A percentile compares a stretch with the other conserved stretches of the same genome.
These are phyloP conservation scores for Trametes versicolor DNA, from an alignment of 1,284 basidiomycete species.

Conservation along the genomic window DNA sequence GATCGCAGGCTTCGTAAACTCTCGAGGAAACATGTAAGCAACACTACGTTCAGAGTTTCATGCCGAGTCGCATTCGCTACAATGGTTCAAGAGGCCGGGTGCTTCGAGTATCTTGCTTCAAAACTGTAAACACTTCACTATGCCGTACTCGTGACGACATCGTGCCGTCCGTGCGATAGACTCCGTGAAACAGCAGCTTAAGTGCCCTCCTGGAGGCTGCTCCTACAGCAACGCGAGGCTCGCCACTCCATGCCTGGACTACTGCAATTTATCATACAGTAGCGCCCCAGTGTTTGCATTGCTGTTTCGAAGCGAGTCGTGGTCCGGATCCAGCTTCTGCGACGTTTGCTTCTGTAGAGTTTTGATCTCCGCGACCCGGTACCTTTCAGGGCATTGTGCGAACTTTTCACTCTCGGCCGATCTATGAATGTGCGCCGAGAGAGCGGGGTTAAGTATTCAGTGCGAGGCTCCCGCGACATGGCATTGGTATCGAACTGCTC, in stretches of 20 bases:
- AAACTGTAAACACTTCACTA: background rate
- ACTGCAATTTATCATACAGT: too few relatives aligned
- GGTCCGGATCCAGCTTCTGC: background rate
- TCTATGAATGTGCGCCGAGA: background rate
- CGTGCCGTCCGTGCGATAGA: background rate
- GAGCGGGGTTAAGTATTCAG: background rate
- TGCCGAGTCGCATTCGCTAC: background rate
- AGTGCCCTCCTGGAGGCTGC: too few relatives aligned
- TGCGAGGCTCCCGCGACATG: background rate
- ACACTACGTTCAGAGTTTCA: too few relatives aligned
- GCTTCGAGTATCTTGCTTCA: background rate
- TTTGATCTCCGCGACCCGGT: slow-evolving; percentile 4
- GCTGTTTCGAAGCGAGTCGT: background rate
- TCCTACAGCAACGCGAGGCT: too few relatives aligned
- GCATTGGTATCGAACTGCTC: too few relatives aligned
- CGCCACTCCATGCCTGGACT: background rate
- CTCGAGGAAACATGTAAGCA: too few relatives aligned
- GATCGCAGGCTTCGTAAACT: too few relatives aligned
- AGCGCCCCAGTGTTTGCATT: background rate
- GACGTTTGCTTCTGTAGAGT: background rate
- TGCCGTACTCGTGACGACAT: background rate
- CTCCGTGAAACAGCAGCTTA: too few relatives aligned
- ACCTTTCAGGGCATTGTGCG: background rate
- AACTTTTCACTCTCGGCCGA: background rate
- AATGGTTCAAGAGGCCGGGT: background rate